Evolutionary conservation across 2,329 filamentous ascomycete species (phyloP).

Genomic region (Epichloe amarillans): DNA sequence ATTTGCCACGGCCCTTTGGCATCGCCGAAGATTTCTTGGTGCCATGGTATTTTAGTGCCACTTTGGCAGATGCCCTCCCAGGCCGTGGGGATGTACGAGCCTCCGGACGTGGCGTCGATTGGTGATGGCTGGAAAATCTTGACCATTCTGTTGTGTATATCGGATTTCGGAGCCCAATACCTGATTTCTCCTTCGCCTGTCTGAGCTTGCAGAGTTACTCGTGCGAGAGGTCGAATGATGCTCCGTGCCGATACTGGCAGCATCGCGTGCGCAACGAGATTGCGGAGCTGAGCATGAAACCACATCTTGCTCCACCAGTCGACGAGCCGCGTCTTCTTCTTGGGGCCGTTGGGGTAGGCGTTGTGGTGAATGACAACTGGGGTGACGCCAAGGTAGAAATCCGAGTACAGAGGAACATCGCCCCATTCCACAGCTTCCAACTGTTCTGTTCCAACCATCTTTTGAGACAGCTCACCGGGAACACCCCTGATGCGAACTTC

Average conservation of each 20-base stretch:
- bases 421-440: slow-evolving; percentile 15
- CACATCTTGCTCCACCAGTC: slow-evolving; percentile 25
- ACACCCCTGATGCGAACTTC: slow-evolving; percentile 15
- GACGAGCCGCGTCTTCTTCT: slow-evolving; percentile 19
- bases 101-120: slow-evolving; percentile 1
- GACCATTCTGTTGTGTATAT: slow-evolving; percentile 7
- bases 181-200: slow-evolving; percentile 5
- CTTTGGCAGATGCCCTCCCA: slow-evolving; percentile 24
- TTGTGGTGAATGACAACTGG: slow-evolving; percentile 26
- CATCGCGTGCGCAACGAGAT: slow-evolving; percentile 16
- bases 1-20: slow-evolving; percentile 16
- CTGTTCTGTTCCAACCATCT: not conserved
- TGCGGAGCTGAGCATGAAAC: slow-evolving; percentile 20
- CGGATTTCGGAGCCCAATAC: slow-evolving; percentile 14
- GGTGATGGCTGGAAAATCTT: slow-evolving; percentile 14
- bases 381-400: slow-evolving; percentile 23
- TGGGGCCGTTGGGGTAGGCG: slow-evolving; percentile 20
- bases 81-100: slow-evolving; percentile 12
- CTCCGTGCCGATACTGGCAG: not conserved
- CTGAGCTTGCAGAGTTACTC: slow-evolving; percentile 1
- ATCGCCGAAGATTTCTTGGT: slow-evolving; percentile 22
- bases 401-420: slow-evolving; percentile 21
- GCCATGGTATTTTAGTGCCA: slow-evolving; percentile 14
- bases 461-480: slow-evolving; percentile 14
- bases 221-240: slow-evolving; percentile 11